Percentiles rank a stretch among this genome's conserved stretches.
Evolutionary conservation across 495 filamentous ascomycete genomes (phyloP).

Genomic region (Podospora conica): DNA sequence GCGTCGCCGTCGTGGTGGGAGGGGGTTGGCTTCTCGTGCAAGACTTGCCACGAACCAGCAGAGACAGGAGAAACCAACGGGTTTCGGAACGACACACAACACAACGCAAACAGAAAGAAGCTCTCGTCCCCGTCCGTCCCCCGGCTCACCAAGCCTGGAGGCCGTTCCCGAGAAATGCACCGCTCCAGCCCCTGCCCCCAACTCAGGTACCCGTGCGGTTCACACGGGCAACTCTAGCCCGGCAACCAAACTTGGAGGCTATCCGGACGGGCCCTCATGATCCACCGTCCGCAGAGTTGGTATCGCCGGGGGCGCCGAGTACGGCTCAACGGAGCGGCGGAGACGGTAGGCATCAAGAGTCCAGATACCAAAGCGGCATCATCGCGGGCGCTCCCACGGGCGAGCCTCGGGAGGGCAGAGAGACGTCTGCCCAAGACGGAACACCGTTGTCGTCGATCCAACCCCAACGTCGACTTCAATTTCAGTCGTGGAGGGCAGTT

Average conservation of each 20-base stretch:
- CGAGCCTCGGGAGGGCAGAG: neutral
- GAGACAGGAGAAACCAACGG: neutral
- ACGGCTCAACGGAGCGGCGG: neutral
- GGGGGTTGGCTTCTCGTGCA: too few relatives aligned
- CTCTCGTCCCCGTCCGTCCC: neutral
- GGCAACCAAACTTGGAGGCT: constrained; percentile 4
- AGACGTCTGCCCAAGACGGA: neutral
- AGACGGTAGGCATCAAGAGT: neutral
- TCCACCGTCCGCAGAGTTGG: neutral
- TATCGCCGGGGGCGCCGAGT: neutral
- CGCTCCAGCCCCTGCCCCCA: neutral
- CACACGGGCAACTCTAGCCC: neutral
- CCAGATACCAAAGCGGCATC: neutral
- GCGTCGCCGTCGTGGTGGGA: neutral
- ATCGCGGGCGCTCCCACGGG: neutral
- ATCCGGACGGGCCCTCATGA: neutral
- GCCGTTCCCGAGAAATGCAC: neutral
- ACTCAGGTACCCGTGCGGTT: constrained; percentile 9
- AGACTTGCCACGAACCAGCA: neutral
- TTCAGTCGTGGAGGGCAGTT: constrained; percentile 4
- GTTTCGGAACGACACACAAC: neutral
- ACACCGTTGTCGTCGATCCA: constrained; percentile 1
- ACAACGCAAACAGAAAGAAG: neutral
- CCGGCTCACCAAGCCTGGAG: neutral
- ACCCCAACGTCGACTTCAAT: constrained; percentile 2